A percentile compares a stretch with the other conserved stretches of the same genome.
These are phyloP conservation scores for Tulasnella sp. DNA, from an alignment of 768 basidiomycete species.

Conservation along the genomic window DNA sequence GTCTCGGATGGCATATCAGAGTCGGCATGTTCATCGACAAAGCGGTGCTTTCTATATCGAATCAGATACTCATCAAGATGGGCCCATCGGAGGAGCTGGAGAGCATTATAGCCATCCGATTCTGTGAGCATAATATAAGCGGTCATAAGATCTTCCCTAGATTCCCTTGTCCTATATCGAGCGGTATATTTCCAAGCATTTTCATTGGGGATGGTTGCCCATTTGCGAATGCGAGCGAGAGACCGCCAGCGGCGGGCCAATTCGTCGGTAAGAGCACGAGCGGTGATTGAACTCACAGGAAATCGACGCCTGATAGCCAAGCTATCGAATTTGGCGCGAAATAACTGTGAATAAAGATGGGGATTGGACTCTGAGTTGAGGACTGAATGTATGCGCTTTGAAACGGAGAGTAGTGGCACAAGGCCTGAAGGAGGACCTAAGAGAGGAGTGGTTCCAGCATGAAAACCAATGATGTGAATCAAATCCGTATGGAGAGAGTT, in stretches of 20 bases:
- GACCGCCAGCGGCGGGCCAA: slow-evolving; percentile 4
- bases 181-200: too few species aligned
- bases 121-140: slow-evolving; percentile 16
- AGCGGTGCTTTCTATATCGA: background rate
- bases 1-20: slow-evolving; percentile 8
- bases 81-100: slow-evolving; percentile 7
- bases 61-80: background rate
- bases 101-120: slow-evolving; percentile 10
- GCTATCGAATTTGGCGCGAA: slow-evolving; percentile 15
- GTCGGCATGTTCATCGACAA: too few species aligned
- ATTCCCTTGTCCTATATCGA: background rate
- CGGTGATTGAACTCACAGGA: background rate
- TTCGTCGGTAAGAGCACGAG: slow-evolving; percentile 9
- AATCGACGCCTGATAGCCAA: slow-evolving; percentile 15
- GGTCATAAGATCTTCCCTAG: slow-evolving; percentile 14
- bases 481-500: too few species aligned
- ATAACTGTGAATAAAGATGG: slow-evolving; percentile 13
- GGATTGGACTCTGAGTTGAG: slow-evolving; percentile 8
- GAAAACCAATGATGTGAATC: too few species aligned
- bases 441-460: too few species aligned
- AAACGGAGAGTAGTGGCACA: too few species aligned
- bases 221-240: background rate
- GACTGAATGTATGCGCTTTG: too few species aligned
- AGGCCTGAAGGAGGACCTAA: too few species aligned
- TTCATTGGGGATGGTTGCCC: too few species aligned